phyloP scores from a whole-genome alignment of 768 basidiomycete genomes.

The Zangia roseola region DNA sequence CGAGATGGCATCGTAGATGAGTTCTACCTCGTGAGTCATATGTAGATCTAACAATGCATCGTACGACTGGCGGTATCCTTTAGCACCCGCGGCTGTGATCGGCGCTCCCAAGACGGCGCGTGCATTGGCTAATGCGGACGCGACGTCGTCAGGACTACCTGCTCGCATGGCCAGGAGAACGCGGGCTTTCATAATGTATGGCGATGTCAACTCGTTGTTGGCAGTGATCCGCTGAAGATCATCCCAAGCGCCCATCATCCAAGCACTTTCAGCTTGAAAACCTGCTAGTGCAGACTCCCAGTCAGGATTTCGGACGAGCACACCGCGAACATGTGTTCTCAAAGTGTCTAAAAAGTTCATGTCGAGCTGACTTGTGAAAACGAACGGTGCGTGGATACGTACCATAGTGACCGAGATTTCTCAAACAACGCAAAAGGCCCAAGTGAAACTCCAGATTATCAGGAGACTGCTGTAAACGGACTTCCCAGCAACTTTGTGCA shows the following conservation, averaged over 20 bases:
- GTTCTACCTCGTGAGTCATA: slow-evolving; percentile 79
- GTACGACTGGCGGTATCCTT: slow-evolving; percentile 84
- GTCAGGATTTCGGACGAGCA: slow-evolving; percentile 78
- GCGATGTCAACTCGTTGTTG: slow-evolving; percentile 46
- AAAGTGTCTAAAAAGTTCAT: slow-evolving; percentile 68
- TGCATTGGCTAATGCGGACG: slow-evolving; percentile 56
- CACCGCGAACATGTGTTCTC: slow-evolving; percentile 90
- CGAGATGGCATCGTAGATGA: slow-evolving; percentile 65
- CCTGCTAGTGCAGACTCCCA: slow-evolving; percentile 78
- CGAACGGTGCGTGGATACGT: slow-evolving; percentile 26
- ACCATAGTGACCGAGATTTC: slow-evolving; percentile 98
- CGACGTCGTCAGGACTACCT: slow-evolving; percentile 45
- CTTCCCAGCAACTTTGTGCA: slow-evolving; percentile 99
- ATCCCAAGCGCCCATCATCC: slow-evolving; percentile 94
- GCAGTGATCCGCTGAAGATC: slow-evolving; percentile 67
- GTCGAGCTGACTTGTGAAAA: background rate
- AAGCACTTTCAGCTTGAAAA: slow-evolving; percentile 91
- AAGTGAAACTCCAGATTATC: slow-evolving; percentile 87
- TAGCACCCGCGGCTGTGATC: slow-evolving; percentile 76
- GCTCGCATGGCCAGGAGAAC: slow-evolving; percentile 78
- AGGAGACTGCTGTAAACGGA: slow-evolving; percentile 85
- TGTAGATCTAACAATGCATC: slow-evolving; percentile 86
- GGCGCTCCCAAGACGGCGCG: slow-evolving; percentile 73
- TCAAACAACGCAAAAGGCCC: slow-evolving; percentile 85
- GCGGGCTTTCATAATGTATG: slow-evolving; percentile 72